A percentile compares a stretch with the other conserved stretches of the same genome.
Conservation (phyloP, 345 rosid genomes). For the Moricandia moricandioides region DNA sequence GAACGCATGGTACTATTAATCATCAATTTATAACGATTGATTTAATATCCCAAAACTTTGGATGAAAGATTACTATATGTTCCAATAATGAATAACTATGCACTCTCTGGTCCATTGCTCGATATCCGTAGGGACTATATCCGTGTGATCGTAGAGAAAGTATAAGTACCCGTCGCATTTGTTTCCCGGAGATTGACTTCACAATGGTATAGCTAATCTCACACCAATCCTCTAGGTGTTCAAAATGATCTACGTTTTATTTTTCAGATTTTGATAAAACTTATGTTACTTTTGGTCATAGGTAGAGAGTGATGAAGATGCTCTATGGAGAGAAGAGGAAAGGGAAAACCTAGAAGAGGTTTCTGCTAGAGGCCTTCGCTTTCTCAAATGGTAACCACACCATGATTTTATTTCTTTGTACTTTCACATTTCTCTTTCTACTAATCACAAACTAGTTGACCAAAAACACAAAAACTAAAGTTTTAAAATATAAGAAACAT, state of each 20-base stretch:
- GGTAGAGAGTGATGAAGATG: conserved; percentile 76
- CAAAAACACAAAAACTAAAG: background rate
- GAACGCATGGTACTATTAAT: conserved; percentile 48
- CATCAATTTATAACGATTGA: background rate
- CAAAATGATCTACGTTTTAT: background rate
- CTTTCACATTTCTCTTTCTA: background rate
- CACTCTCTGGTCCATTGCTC: background rate
- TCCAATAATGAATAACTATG: background rate
- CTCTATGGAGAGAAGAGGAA: conserved; percentile 45
- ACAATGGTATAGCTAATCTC: conserved; percentile 42
- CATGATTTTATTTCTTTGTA: background rate
- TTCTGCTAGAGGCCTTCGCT: conserved; percentile 55
- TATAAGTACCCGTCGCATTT: conserved; percentile 38
- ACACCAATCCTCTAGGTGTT: background rate
- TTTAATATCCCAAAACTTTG: background rate
- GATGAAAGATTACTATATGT: background rate
- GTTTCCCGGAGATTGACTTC: conserved; percentile 63
- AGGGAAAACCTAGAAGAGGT: conserved; percentile 57
- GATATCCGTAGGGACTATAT: conserved; percentile 52
- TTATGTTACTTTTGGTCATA: conserved; percentile 5
- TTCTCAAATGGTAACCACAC: conserved; percentile 51
- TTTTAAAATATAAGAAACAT: background rate
- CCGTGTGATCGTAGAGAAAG: conserved; percentile 69
- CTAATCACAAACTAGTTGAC: background rate
- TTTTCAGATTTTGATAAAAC: background rate